These are phyloP conservation scores for Irpex rosettiformis DNA, from an alignment of 1,284 basidiomycete genomes.

Conservation along the genomic window DNA sequence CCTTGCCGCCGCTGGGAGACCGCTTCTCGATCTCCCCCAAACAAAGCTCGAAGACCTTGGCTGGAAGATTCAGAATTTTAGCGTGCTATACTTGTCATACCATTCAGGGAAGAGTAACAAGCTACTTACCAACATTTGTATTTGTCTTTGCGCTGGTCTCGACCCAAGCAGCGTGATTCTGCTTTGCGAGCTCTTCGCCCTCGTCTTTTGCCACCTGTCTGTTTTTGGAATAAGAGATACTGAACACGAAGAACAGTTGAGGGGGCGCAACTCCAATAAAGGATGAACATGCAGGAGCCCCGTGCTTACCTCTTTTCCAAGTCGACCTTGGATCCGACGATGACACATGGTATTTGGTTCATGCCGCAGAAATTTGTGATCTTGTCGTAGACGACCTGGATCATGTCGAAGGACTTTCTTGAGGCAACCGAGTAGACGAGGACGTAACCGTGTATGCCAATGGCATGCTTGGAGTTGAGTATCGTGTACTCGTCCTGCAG, in stretches of 20 bases:
- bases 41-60: slow-evolving; percentile 86
- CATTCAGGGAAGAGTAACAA: no score
- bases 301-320: slow-evolving; percentile 63
- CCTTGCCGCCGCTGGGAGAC: slow-evolving; percentile 53
- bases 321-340: slow-evolving; percentile 96
- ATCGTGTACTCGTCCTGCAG: slow-evolving; percentile 83
- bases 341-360: slow-evolving; percentile 89
- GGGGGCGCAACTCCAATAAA: background rate
- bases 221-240: slow-evolving; percentile 33
- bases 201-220: slow-evolving; percentile 79
- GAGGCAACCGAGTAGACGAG: slow-evolving; percentile 96
- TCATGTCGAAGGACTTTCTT: slow-evolving; percentile 93
- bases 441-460: slow-evolving; percentile 83
- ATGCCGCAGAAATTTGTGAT: slow-evolving; percentile 94
- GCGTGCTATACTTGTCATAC: slow-evolving; percentile 3
- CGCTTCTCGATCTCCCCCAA: slow-evolving; percentile 84
- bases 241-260: slow-evolving; percentile 14
- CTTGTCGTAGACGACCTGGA: slow-evolving; percentile 95
- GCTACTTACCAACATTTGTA: slow-evolving; percentile 80
- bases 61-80: slow-evolving; percentile 35
- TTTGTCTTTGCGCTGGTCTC: slow-evolving; percentile 91
- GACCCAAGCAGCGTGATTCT: slow-evolving; percentile 75
- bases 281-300: slow-evolving; percentile 7
- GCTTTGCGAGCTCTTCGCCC: slow-evolving; percentile 73
- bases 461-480: slow-evolving; percentile 77